Percentiles rank a stretch among this genome's conserved stretches.
Conservation (phyloP, 2,329 filamentous ascomycete genomes). For the Aspergillus spinulosporus region DNA sequence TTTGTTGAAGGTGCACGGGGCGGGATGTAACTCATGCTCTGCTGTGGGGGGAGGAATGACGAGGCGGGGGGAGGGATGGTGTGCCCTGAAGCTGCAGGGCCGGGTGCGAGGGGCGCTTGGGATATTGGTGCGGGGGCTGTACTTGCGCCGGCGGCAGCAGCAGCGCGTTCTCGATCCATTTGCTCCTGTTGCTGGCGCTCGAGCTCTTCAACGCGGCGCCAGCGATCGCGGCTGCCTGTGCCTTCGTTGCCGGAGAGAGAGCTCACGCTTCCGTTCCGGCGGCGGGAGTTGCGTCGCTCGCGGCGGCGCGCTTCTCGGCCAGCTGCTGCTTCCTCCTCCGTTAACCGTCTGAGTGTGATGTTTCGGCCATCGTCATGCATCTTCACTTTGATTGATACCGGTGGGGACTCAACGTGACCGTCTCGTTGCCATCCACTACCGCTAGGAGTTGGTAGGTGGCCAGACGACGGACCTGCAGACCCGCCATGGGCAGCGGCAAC, state of each 20-base stretch:
- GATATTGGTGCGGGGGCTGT: slow-evolving; percentile 9
- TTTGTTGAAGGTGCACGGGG: slow-evolving; percentile 40
- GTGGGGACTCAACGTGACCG: slow-evolving; percentile 55
- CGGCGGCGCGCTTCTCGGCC: slow-evolving; percentile 56
- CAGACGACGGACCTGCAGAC: slow-evolving; percentile 32
- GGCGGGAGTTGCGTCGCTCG: slow-evolving; percentile 45
- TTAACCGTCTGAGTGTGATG: slow-evolving; percentile 62
- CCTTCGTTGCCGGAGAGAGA: slow-evolving; percentile 45
- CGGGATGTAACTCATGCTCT: slow-evolving; percentile 26
- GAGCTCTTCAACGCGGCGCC: slow-evolving; percentile 52
- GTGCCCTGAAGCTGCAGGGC: slow-evolving; percentile 23
- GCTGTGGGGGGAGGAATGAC: slow-evolving; percentile 25
- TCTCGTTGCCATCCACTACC: slow-evolving; percentile 36
- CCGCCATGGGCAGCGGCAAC: slow-evolving; percentile 36
- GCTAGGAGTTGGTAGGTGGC: slow-evolving; percentile 34
- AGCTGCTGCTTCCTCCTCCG: slow-evolving; percentile 62
- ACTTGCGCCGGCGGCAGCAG: slow-evolving; percentile 26
- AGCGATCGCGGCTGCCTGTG: slow-evolving; percentile 42
- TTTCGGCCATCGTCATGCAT: slow-evolving; percentile 65
- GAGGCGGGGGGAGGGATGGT: slow-evolving; percentile 26
- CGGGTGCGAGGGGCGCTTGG: background rate
- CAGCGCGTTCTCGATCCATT: slow-evolving; percentile 41
- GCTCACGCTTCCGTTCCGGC: slow-evolving; percentile 42
- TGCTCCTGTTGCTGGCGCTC: slow-evolving; percentile 50
- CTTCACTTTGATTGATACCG: slow-evolving; percentile 64